Percentiles rank a stretch among this genome's conserved stretches.
Conservation (phyloP, 257 asterid genomes). For the Solanum clarkiae region DNA sequence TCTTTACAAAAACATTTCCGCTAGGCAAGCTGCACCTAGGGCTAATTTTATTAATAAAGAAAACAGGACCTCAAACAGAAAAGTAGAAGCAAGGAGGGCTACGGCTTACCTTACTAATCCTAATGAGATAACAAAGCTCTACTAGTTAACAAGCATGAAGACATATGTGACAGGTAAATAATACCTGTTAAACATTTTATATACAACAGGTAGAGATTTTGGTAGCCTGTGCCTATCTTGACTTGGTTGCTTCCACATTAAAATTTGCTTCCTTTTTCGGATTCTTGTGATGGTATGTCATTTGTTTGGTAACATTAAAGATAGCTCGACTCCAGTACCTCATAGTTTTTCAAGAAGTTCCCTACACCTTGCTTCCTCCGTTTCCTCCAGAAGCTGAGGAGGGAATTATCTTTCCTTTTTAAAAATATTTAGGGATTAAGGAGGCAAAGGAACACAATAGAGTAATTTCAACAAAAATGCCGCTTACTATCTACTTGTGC, state of each 20-base stretch:
- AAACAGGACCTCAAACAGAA: too few species aligned
- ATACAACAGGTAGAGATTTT: neutral
- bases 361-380: slow-evolving; percentile 15
- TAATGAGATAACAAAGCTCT: too few species aligned
- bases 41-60: too few species aligned
- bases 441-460: neutral
- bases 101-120: too few species aligned
- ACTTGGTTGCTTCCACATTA: neutral
- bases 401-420: neutral
- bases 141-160: too few species aligned
- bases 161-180: slow-evolving; percentile 43
- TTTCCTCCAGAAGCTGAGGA: neutral
- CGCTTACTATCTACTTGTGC: neutral
- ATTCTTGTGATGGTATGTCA: neutral
- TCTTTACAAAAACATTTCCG: too few species aligned
- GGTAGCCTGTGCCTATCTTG: neutral
- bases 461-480: neutral
- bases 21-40: too few species aligned
- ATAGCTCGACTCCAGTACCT: slow-evolving; percentile 18
- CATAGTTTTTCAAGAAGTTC: slow-evolving; percentile 35
- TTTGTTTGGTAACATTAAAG: slow-evolving; percentile 21
- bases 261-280: neutral
- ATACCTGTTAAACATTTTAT: neutral
- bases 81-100: too few species aligned
- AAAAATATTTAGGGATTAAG: neutral